phyloP scores from a whole-genome alignment of 345 rosid genomes.

The Hirschfeldia incana region DNA sequence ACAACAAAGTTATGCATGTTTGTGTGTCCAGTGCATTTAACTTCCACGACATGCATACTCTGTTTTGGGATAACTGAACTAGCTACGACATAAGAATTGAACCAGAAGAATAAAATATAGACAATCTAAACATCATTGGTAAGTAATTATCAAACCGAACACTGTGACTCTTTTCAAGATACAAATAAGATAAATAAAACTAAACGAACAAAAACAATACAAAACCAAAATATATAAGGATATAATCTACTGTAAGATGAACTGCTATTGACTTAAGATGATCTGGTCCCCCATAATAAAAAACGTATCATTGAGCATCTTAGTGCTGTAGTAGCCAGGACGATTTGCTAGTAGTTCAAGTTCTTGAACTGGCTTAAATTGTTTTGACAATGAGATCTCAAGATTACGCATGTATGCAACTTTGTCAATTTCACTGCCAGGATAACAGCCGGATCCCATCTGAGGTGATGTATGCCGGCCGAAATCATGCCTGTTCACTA shows the following conservation, averaged over 20 bases:
- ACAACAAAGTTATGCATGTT: neutral
- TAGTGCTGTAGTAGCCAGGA: neutral
- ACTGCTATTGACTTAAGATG: neutral
- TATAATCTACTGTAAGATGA: neutral
- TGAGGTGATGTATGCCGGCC: neutral
- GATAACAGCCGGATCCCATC: neutral
- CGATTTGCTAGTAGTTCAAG: neutral
- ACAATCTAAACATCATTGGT: neutral
- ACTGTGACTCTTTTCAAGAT: neutral
- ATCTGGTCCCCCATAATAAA: neutral
- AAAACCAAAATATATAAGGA: neutral
- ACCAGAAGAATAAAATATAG: neutral
- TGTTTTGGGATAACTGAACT: neutral
- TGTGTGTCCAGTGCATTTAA: neutral
- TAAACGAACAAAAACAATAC: neutral
- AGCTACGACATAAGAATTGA: neutral
- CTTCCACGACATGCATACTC: neutral
- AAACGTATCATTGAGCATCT: neutral
- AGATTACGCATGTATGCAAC: neutral
- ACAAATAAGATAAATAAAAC: neutral
- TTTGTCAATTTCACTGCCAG: neutral
- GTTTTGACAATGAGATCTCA: neutral
- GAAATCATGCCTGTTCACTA: neutral
- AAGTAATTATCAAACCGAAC: neutral
- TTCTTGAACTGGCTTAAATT: neutral